Conservation (phyloP, 192 early-diverging fungal genomes). For the Entomortierella chlamydospora region DNA sequence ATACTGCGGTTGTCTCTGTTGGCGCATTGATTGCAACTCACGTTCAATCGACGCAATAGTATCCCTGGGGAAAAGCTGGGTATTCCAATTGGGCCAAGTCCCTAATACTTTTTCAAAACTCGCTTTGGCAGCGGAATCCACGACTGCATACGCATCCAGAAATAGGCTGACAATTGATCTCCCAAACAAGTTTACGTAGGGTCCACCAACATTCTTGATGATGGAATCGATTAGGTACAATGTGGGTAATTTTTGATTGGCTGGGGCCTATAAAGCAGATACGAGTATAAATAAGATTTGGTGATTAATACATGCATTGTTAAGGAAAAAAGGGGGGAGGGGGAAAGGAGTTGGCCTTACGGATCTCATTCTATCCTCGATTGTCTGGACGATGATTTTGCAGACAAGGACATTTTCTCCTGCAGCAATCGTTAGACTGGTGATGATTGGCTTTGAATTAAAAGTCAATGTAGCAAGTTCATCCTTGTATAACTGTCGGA, state of each 20-base stretch:
- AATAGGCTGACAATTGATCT: constrained; percentile 81
- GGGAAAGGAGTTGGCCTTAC: constrained; percentile 44
- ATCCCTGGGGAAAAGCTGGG: constrained; percentile 69
- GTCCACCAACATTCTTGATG: constrained; percentile 90
- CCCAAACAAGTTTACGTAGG: constrained; percentile 79
- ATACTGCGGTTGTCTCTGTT: constrained; percentile 34
- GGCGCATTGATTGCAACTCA: constrained; percentile 54
- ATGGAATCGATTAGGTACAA: constrained; percentile 97
- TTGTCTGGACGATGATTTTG: constrained; percentile 80
- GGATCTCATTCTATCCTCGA: constrained; percentile 66
- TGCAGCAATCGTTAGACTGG: constrained; percentile 87
- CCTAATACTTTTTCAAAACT: constrained; percentile 81
- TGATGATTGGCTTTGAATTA: constrained; percentile 95
- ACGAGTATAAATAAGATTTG: too few relatives aligned
- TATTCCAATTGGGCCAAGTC: constrained; percentile 81
- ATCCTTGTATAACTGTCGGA: constrained; percentile 71
- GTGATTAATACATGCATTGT: too few relatives aligned
- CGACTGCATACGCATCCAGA: constrained; percentile 77
- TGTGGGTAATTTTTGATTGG: constrained; percentile 85
- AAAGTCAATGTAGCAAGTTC: constrained; percentile 86
- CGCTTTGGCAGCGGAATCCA: constrained; percentile 70
- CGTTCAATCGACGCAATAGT: constrained; percentile 65
- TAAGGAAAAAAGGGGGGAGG: background rate
- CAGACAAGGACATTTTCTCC: constrained; percentile 76
- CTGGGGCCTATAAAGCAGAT: constrained; percentile 66